Evolutionary conservation across 2,329 filamentous ascomycete genomes (phyloP).

Genomic region (Niveomyces coronatus): DNA sequence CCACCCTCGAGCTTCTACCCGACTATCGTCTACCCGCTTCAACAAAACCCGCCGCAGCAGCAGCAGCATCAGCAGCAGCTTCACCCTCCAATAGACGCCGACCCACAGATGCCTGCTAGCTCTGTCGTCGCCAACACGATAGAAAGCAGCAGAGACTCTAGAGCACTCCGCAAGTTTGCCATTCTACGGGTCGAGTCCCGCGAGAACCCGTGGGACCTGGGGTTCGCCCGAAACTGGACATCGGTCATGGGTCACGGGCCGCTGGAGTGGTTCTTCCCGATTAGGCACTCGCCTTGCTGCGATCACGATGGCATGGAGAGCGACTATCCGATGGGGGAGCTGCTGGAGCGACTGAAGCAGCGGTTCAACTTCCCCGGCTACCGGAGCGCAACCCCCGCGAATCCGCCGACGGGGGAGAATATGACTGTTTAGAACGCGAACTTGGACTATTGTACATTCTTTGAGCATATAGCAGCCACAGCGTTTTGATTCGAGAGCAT

Average conservation of each 20-base stretch:
- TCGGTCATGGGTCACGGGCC: constrained; percentile 65
- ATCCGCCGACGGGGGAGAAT: neutral
- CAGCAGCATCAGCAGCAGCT: constrained; percentile 9
- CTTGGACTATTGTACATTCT: neutral
- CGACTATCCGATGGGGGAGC: constrained; percentile 56
- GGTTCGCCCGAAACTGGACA: constrained; percentile 58
- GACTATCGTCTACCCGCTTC: constrained; percentile 50
- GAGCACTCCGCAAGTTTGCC: constrained; percentile 60
- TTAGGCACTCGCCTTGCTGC: constrained; percentile 64
- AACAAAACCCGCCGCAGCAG: constrained; percentile 18
- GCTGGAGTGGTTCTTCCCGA: constrained; percentile 71
- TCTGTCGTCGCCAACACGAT: neutral
- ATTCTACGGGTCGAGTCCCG: constrained; percentile 63
- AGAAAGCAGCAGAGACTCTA: constrained; percentile 27
- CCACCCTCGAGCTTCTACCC: constrained; percentile 31
- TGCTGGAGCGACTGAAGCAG: constrained; percentile 45
- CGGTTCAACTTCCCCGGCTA: constrained; percentile 24
- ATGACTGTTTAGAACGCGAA: neutral
- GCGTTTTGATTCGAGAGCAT: too few relatives aligned
- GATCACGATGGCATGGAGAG: constrained; percentile 55
- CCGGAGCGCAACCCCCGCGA: neutral
- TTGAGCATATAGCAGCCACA: too few relatives aligned
- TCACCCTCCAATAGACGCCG: constrained; percentile 7
- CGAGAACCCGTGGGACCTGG: constrained; percentile 81
- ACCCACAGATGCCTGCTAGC: neutral